Base-by-base conservation (phyloP, 257 asterid species). In the Solanum raphanifolium region DNA sequence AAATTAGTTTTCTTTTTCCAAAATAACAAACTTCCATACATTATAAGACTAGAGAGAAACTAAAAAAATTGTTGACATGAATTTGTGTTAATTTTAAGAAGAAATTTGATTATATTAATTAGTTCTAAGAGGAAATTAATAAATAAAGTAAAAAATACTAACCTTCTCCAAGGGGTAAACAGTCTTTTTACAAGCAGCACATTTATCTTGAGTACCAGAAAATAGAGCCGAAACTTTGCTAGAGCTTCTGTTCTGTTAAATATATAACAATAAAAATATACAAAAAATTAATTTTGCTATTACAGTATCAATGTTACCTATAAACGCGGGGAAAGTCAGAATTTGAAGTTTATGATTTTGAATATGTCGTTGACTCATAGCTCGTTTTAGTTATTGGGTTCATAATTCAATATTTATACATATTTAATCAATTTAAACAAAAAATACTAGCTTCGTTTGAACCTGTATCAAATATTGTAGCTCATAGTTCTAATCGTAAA, bases 121-220 rank as follows among this genome's bases (percentile, higher is more conserved):
- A 65, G 32, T n/a, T 66, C 20, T 68, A 27, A 68, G 21, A 36
- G 25, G 13, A 52, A 34, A 60, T 60, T 60, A 23, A n/a, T 35
- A 65, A 36, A 23, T 46, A 79, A 27, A 31, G 27, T 55, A 4
- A 34, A 83, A 83, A 36, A 7, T 46, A 34, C 87, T 15, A 8
- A 92, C 96, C 94, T 94, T 94, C 88, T 94, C 98, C 52, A 94
- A 87, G 5, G 98, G 96, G 83, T 94, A 94, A 20, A 94, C 98
- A 5, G 94, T 92, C 71, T 93, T 93, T 12, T 87, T 84, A 90
- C 97, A 94, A 21, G 88, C 92, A 1, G 94, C 91, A 86, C 96
- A 94, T 91, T 93, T 94, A 55, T 94, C 96, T 89, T 91, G 92
- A 5, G 98, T 94, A 46, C 96, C 98, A 58, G 96, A 93, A 91